Percentiles rank a stretch among this genome's conserved stretches.
Conservation (phyloP, 2,329 filamentous ascomycete species). For the Cordyceps javanica region DNA sequence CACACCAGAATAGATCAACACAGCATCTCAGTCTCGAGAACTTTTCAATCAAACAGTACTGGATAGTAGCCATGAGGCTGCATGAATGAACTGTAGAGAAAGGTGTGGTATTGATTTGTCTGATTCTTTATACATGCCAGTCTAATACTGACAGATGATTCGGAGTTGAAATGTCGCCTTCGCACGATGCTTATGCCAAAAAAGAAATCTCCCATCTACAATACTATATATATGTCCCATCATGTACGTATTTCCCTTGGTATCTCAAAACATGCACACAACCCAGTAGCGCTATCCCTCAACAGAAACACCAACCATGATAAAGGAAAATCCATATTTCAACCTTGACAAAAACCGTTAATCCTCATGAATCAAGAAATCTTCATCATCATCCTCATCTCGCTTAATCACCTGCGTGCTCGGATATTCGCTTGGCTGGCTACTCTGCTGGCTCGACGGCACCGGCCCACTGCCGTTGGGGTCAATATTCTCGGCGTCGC, state of each 20-base stretch:
- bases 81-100: background rate
- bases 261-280: background rate
- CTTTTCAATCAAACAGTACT: background rate
- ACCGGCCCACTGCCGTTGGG: slow-evolving; percentile 30
- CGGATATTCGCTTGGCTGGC: slow-evolving; percentile 51
- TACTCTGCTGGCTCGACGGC: slow-evolving; percentile 36
- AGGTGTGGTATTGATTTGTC: background rate
- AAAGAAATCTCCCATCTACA: background rate
- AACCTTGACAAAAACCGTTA: background rate
- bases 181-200: slow-evolving; percentile 1
- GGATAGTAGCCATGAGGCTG: too few relatives aligned
- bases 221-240: background rate
- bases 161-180: background rate
- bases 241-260: background rate
- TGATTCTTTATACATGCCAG: background rate
- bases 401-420: slow-evolving; percentile 42
- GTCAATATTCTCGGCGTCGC: slow-evolving; percentile 46
- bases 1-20: background rate
- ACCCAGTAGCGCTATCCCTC: too few relatives aligned
- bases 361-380: slow-evolving; percentile 38
- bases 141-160: background rate
- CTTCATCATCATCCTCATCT: slow-evolving; percentile 18
- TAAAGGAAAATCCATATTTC: background rate
- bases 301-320: background rate
- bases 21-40: background rate